Evolutionary conservation across 345 rosid species (phyloP).

Genomic region (Reutealis trisperma): DNA sequence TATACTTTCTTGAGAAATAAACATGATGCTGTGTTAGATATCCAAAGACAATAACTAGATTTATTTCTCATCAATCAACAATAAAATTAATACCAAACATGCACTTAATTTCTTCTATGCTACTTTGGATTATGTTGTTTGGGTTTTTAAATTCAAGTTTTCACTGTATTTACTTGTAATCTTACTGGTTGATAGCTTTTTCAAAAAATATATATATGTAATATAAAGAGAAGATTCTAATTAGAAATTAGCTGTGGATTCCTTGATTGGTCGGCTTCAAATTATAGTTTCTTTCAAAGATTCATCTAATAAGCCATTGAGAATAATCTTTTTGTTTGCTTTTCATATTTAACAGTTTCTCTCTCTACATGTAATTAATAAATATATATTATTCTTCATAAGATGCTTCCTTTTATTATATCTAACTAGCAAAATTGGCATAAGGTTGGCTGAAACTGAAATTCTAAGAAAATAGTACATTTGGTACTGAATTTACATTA

Average conservation of each 20-base stretch:
- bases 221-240: neutral
- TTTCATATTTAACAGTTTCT: neutral
- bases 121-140: too few species aligned
- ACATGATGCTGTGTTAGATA: too few species aligned
- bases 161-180: too few species aligned
- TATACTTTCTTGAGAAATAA: too few species aligned
- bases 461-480: neutral
- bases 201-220: too few species aligned
- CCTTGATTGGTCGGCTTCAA: constrained; percentile 14
- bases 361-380: neutral
- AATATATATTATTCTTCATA: neutral
- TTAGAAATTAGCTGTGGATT: neutral
- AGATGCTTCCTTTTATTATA: neutral
- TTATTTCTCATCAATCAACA: too few species aligned
- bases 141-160: too few species aligned
- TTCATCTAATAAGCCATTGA: neutral
- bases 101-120: too few species aligned
- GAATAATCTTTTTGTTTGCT: constrained; percentile 25
- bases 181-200: neutral
- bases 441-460: neutral
- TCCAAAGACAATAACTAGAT: too few species aligned
- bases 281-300: constrained; percentile 8
- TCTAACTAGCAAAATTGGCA: neutral
- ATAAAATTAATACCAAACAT: too few species aligned
- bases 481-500: too few species aligned